A percentile compares a stretch with the other conserved stretches of the same genome.
Conservation (phyloP, 2,329 filamentous ascomycete genomes). For the Verticillium longisporum region DNA sequence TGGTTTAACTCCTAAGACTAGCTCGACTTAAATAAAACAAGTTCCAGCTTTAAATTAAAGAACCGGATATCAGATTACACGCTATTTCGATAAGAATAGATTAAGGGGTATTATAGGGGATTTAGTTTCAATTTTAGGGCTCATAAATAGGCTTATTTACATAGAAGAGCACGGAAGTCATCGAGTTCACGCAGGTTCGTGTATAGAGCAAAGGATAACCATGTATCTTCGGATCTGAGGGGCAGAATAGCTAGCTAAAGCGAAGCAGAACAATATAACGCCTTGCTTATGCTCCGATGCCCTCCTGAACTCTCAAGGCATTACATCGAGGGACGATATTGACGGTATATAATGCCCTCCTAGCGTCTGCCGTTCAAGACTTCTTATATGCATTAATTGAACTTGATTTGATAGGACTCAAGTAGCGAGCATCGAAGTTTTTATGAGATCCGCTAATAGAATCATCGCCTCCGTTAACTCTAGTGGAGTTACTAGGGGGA, state of each 20-base stretch:
- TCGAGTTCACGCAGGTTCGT: background rate
- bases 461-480: background rate
- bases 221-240: background rate
- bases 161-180: background rate
- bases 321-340: background rate
- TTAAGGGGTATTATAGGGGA: background rate
- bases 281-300: background rate
- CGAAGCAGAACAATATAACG: background rate
- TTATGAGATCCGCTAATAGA: background rate
- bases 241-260: background rate
- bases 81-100: background rate
- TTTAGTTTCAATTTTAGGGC: background rate
- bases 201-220: background rate
- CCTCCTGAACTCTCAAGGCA: background rate
- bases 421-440: background rate
- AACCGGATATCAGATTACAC: background rate
- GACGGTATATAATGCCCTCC: background rate
- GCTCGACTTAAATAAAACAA: background rate
- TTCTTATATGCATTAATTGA: background rate
- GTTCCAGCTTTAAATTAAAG: background rate
- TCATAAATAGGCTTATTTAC: background rate
- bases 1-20: background rate
- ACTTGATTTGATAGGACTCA: background rate
- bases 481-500: background rate
- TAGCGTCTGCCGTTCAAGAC: background rate